Evolutionary conservation across 1,284 basidiomycete genomes (phyloP), one percentile per base, ranked within the genome.

Genomic region (Cutaneotrichosporon mucoides): DNA sequence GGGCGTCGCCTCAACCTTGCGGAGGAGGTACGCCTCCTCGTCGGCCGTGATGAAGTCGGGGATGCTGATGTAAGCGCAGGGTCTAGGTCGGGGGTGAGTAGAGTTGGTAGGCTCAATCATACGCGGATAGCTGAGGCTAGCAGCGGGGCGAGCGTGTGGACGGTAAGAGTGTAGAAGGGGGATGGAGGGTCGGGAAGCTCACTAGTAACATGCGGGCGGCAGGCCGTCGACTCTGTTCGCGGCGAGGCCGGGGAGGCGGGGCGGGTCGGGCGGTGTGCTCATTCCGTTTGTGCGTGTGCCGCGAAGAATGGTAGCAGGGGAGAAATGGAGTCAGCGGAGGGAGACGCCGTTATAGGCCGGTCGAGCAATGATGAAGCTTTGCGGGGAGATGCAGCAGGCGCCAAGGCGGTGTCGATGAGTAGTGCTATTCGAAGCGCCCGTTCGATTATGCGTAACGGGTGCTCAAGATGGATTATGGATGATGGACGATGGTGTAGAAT

Each of bases 1-100:
- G n/a, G 89, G 88, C 1, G 87, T 85, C 69, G 87, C 86, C 37
- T 80, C 74, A 58, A 93, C 88, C 82, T 91, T 92, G 57, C 85
- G 81, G 60, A 89, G 79, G 34, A 95, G 77, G 70, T 88, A 88
- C 45, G 79, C 79, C 71, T 96, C 92, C 77, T 96, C 92, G 16
- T 87, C 84, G 61, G 79, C 77, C 46, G 86, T 86, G 53, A 95
- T 82, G 72, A 94, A 95, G 64, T 92, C 82, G 6, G 88, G 87
- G 33, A 94, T 82, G 76, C 92, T 91, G 66, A 38, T 33, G 56
- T 59, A 50, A 65, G 61, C 46, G 38, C 16, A 6, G 24, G 15
- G 4, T 12, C 7, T 12, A 37, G 33, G 37, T 10, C 33, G 9
- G 7, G 12, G 42, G 42, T 43, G 13, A 12, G 41, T 34, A 35